phyloP scores from a whole-genome alignment of 495 filamentous ascomycete species.

The Aspergillus nidulans region DNA sequence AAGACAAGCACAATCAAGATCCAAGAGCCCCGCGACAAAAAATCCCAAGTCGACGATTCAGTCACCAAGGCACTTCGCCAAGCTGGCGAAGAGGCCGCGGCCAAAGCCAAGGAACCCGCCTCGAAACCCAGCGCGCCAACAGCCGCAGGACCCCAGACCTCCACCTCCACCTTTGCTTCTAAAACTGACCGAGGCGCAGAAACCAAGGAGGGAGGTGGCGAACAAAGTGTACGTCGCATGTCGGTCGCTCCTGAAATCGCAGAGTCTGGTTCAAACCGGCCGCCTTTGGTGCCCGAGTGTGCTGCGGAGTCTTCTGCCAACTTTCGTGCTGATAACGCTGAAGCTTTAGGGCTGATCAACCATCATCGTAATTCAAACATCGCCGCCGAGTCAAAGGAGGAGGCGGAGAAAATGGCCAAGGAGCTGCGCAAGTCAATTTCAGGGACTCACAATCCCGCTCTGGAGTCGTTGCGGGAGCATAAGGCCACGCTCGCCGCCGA shows the following conservation, averaged over 20 bases:
- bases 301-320: constrained; percentile 43
- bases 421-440: constrained; percentile 40
- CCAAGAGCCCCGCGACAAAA: constrained; percentile 37
- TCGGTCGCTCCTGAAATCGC: constrained; percentile 34
- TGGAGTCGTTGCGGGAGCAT: constrained; percentile 26
- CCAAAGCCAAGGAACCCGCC: constrained; percentile 43
- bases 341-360: constrained; percentile 34
- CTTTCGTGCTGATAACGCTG: constrained; percentile 40
- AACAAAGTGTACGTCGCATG: constrained; percentile 22
- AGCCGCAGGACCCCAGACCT: constrained; percentile 1
- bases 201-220: constrained; percentile 13
- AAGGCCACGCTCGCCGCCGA: constrained; percentile 18
- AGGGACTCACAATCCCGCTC: constrained; percentile 17
- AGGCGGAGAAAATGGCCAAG: constrained; percentile 33
- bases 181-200: background rate
- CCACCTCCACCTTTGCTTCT: background rate
- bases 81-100: constrained; percentile 66
- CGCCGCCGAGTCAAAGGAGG: constrained; percentile 31
- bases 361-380: constrained; percentile 44
- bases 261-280: constrained; percentile 25
- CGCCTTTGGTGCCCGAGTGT: constrained; percentile 35
- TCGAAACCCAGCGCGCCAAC: constrained; percentile 10
- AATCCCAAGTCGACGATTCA: constrained; percentile 29
- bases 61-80: constrained; percentile 56
- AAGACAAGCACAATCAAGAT: constrained; percentile 41